These are phyloP conservation scores for Ophiostoma sp. DNA, from an alignment of 2,329 filamentous ascomycete genomes.

Conservation along the genomic window DNA sequence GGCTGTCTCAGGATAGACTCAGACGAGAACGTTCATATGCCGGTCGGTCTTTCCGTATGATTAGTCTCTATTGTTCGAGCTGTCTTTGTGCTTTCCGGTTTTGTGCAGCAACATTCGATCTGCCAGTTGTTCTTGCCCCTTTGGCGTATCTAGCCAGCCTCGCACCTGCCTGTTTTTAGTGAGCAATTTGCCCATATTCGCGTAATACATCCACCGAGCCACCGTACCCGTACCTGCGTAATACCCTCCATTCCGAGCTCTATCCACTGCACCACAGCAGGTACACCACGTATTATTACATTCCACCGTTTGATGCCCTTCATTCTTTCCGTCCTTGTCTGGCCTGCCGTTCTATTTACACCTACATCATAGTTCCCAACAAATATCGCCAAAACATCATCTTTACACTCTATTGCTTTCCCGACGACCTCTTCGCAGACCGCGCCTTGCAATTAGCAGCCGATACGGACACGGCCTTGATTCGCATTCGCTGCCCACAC, in stretches of 20 bases:
- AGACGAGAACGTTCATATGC: not conserved
- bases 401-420: not conserved
- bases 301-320: slow-evolving; percentile 17
- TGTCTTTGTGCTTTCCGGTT: not conserved
- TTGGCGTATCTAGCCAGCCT: slow-evolving; percentile 17
- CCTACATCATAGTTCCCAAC: slow-evolving; percentile 8
- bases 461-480: not conserved
- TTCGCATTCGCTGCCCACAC: not conserved
- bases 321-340: not conserved
- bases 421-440: not conserved
- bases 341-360: slow-evolving; percentile 5
- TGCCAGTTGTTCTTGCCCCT: slow-evolving; percentile 3
- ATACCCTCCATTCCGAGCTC: slow-evolving; percentile 21
- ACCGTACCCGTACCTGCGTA: slow-evolving; percentile 1
- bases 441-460: not conserved
- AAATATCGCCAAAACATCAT: slow-evolving; percentile 9
- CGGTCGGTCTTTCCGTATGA: not conserved
- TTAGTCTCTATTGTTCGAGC: not conserved
- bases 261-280: slow-evolving; percentile 3
- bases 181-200: slow-evolving; percentile 12
- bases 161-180: slow-evolving; percentile 14
- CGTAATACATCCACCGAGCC: not conserved
- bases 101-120: not conserved
- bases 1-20: not conserved
- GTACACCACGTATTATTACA: slow-evolving; percentile 13